phyloP scores from a whole-genome alignment of 2,329 filamentous ascomycete genomes.

The Orbilia javanica region DNA sequence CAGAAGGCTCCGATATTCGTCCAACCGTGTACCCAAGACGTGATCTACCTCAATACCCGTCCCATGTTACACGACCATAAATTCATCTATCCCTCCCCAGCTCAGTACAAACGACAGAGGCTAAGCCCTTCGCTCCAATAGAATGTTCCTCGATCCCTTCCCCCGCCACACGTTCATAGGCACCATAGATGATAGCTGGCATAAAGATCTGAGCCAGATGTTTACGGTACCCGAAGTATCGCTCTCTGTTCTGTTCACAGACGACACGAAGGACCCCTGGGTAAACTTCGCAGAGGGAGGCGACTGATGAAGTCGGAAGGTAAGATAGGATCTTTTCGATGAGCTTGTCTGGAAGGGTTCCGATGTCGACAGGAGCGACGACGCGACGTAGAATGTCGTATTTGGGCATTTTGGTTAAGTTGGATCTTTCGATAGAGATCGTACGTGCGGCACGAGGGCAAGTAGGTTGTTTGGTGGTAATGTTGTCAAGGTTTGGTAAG shows the following conservation, averaged over 20 bases:
- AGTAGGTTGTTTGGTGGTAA: no score
- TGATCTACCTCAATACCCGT: not conserved
- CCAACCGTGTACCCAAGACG: not conserved
- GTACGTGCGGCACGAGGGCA: no score
- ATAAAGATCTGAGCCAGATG: constrained; percentile 24
- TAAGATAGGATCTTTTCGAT: constrained; percentile 31
- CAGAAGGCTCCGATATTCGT: not conserved
- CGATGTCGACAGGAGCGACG: not conserved
- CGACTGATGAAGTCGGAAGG: constrained; percentile 30
- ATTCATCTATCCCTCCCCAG: constrained; percentile 30
- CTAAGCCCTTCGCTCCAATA: constrained; percentile 17
- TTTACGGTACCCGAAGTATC: constrained; percentile 48
- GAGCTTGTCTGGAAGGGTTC: constrained; percentile 19
- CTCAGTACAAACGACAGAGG: constrained; percentile 36
- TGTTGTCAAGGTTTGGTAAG: no score
- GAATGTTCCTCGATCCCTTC: constrained; percentile 36
- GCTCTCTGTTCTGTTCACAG: constrained; percentile 25
- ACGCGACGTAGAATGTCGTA: constrained; percentile 30
- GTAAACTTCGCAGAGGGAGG: constrained; percentile 19
- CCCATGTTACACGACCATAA: not conserved
- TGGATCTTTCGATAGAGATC: no score
- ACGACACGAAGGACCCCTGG: constrained; percentile 8
- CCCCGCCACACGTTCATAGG: constrained; percentile 24
- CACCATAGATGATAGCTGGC: constrained; percentile 28
- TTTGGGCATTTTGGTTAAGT: constrained; percentile 28